These are phyloP conservation scores for Mesostigma viride DNA, from an alignment of 139 green algal genomes.

Conservation along the genomic window DNA sequence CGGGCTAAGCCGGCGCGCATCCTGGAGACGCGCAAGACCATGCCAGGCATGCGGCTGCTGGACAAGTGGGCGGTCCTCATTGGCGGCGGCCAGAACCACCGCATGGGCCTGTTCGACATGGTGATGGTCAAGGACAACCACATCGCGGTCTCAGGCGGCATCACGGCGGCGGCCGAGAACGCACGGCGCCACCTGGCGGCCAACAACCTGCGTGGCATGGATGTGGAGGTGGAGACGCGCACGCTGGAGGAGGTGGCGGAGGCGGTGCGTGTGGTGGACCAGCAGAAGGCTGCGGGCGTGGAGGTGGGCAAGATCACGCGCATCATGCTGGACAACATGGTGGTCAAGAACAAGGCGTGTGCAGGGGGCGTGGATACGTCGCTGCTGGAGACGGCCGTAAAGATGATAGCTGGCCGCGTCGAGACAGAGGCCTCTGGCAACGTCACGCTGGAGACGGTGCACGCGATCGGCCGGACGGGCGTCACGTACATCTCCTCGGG, in stretches of 20 bases:
- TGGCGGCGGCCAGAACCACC: constrained; percentile 62
- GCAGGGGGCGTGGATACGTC: constrained; percentile 62
- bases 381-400: constrained; percentile 48
- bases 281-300: neutral
- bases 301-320: constrained; percentile 16
- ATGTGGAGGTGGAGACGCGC: constrained; percentile 70
- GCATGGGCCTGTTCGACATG: constrained; percentile 91
- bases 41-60: constrained; percentile 71
- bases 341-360: constrained; percentile 34
- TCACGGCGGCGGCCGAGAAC: constrained; percentile 42
- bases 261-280: constrained; percentile 47
- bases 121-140: constrained; percentile 99
- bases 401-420: constrained; percentile 36
- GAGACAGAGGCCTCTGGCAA: constrained; percentile 90
- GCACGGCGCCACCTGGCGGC: constrained; percentile 43
- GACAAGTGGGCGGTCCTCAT: constrained; percentile 98
- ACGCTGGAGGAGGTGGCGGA: constrained; percentile 80
- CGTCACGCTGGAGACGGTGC: constrained; percentile 73
- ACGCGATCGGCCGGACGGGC: constrained; percentile 69
- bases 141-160: constrained; percentile 84
- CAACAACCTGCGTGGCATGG: constrained; percentile 13
- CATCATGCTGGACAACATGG: constrained; percentile 99
- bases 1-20: constrained; percentile 37
- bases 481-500: constrained; percentile 85
- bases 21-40: constrained; percentile 93